A percentile compares a stretch with the other conserved stretches of the same genome.
These are phyloP conservation scores for Solanum dulcamara DNA, from an alignment of 257 asterid species.

Conservation along the genomic window DNA sequence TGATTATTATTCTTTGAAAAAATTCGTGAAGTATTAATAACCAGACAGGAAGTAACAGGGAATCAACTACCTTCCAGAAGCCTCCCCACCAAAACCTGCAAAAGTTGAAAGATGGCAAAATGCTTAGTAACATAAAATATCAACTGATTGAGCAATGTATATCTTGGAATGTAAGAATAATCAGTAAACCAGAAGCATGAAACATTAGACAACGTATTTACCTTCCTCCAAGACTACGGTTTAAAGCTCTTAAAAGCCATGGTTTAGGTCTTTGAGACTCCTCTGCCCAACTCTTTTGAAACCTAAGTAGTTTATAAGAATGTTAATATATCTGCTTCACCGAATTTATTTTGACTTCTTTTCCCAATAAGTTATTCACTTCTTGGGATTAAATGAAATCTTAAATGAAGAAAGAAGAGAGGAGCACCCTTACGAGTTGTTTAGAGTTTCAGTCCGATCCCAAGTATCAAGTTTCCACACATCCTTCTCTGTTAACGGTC, in stretches of 20 bases:
- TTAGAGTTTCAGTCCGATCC: slow-evolving; percentile 89
- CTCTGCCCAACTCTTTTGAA: slow-evolving; percentile 76
- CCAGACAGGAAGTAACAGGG: background rate
- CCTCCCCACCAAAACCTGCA: slow-evolving; percentile 98
- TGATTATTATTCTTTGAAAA: background rate
- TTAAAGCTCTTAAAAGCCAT: slow-evolving; percentile 90
- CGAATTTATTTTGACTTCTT: background rate
- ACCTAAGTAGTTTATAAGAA: slow-evolving; percentile 31
- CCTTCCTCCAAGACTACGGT: slow-evolving; percentile 90
- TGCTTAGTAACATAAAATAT: background rate
- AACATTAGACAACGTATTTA: slow-evolving; percentile 14
- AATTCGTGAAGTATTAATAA: background rate
- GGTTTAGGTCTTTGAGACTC: slow-evolving; percentile 74
- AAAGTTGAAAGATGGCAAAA: background rate
- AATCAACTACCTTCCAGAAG: slow-evolving; percentile 77
- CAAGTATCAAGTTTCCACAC: slow-evolving; percentile 95
- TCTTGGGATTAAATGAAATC: background rate
- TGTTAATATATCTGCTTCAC: background rate
- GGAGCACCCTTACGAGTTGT: slow-evolving; percentile 42
- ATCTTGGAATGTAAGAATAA: background rate
- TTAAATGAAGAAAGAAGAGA: background rate
- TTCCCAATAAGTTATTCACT: background rate
- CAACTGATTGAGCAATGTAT: background rate
- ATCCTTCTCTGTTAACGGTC: slow-evolving; percentile 94
- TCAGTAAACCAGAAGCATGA: background rate